Conservation (phyloP, 495 filamentous ascomycete genomes). For the Pyrenula massariospora region DNA sequence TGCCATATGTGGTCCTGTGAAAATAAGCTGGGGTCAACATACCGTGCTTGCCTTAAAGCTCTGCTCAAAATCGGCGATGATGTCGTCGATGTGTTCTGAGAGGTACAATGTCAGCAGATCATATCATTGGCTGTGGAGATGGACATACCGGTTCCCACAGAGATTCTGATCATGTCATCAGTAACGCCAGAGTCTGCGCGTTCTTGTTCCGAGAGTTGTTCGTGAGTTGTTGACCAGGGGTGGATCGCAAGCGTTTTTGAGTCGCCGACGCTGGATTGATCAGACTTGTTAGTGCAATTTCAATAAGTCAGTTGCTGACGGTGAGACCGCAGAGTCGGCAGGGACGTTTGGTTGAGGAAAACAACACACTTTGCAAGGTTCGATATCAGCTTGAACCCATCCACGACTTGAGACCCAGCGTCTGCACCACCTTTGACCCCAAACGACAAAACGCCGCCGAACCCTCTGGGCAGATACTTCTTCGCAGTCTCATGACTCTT, state of each 20-base stretch:
- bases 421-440: constrained; percentile 80
- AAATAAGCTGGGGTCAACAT: too few relatives aligned
- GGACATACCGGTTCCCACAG: constrained; percentile 47
- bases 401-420: constrained; percentile 78
- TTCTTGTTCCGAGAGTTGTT: constrained; percentile 83
- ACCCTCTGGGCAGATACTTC: constrained; percentile 81
- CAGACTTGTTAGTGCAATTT: too few relatives aligned
- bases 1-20: too few relatives aligned
- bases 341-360: too few relatives aligned
- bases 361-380: constrained; percentile 67
- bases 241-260: constrained; percentile 90
- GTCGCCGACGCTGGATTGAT: constrained; percentile 47
- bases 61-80: constrained; percentile 92
- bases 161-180: constrained; percentile 90
- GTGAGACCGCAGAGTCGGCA: too few relatives aligned
- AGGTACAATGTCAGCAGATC: neutral
- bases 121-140: too few relatives aligned
- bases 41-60: constrained; percentile 52
- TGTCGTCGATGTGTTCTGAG: constrained; percentile 96
- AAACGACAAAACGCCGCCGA: constrained; percentile 85
- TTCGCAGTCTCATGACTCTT: constrained; percentile 69
- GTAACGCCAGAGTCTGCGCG: constrained; percentile 71
- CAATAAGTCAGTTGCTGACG: neutral
- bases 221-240: constrained; percentile 92
- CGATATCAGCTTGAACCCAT: constrained; percentile 89